A percentile compares a stretch with the other conserved stretches of the same genome.
phyloP scores from a whole-genome alignment of 495 filamentous ascomycete genomes.

The Daldinia bambusicola region DNA sequence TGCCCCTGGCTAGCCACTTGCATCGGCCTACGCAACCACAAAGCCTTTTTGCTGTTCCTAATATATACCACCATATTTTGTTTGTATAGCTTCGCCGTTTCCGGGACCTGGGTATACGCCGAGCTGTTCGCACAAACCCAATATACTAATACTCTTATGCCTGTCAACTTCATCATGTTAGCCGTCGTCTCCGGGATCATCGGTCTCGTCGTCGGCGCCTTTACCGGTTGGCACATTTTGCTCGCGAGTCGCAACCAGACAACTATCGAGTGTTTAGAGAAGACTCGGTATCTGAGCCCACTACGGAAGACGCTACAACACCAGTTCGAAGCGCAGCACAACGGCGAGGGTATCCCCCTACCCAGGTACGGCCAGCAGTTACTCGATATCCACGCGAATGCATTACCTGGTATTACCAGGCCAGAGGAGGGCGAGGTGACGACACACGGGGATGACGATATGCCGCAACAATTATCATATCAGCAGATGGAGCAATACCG shows the following conservation, averaged over 20 bases:
- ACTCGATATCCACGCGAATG: slow-evolving; percentile 82
- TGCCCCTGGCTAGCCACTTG: slow-evolving; percentile 98
- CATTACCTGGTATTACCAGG: slow-evolving; percentile 79
- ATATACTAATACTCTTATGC: slow-evolving; percentile 74
- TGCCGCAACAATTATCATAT: slow-evolving; percentile 62
- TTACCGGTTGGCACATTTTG: slow-evolving; percentile 92
- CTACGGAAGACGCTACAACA: slow-evolving; percentile 74
- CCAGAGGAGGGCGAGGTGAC: slow-evolving; percentile 80
- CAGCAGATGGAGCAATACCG: slow-evolving; percentile 77
- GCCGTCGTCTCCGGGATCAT: slow-evolving; percentile 90
- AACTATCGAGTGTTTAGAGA: slow-evolving; percentile 95
- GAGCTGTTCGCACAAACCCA: slow-evolving; percentile 76
- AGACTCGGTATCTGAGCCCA: slow-evolving; percentile 88
- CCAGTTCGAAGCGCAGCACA: slow-evolving; percentile 64
- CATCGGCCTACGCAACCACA: slow-evolving; percentile 93
- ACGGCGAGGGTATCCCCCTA: slow-evolving; percentile 59
- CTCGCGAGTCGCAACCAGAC: slow-evolving; percentile 82
- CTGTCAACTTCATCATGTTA: slow-evolving; percentile 90
- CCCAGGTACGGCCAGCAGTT: slow-evolving; percentile 80
- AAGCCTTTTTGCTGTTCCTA: slow-evolving; percentile 92
- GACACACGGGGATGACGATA: slow-evolving; percentile 28
- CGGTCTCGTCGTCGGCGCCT: slow-evolving; percentile 85
- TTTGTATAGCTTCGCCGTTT: slow-evolving; percentile 78
- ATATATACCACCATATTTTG: slow-evolving; percentile 91
- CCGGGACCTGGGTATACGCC: slow-evolving; percentile 79